These are phyloP conservation scores for Vachellia collinsii DNA, from an alignment of 306 rosid species.

Conservation along the genomic window DNA sequence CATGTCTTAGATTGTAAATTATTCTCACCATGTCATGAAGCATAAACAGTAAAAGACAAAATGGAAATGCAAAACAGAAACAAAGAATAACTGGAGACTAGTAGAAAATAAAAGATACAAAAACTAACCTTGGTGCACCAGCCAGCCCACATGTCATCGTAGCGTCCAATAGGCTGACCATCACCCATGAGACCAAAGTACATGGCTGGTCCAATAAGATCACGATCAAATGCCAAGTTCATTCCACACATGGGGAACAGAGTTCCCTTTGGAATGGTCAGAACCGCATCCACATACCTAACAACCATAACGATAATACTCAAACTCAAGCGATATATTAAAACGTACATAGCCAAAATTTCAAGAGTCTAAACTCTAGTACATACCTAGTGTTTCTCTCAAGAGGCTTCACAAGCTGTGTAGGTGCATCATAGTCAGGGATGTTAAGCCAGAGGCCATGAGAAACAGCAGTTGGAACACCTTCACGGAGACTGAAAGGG, in stretches of 20 bases:
- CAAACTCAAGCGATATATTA: background rate
- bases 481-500: slow-evolving; percentile 76
- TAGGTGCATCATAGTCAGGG: slow-evolving; percentile 68
- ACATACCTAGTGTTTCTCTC: slow-evolving; percentile 55
- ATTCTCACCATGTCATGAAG: background rate
- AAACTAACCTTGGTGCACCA: slow-evolving; percentile 29
- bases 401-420: slow-evolving; percentile 57
- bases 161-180: slow-evolving; percentile 32
- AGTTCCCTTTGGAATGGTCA: slow-evolving; percentile 57
- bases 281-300: slow-evolving; percentile 54
- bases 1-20: slow-evolving; percentile 29
- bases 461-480: slow-evolving; percentile 72
- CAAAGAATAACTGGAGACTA: background rate
- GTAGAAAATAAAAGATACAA: background rate
- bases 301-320: slow-evolving; percentile 25
- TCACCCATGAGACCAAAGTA: slow-evolving; percentile 36
- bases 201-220: slow-evolving; percentile 28
- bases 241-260: slow-evolving; percentile 37
- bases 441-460: slow-evolving; percentile 82
- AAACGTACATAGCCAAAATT: background rate
- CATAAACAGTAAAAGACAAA: background rate
- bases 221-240: slow-evolving; percentile 30
- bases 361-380: background rate
- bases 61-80: background rate
- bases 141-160: slow-evolving; percentile 33